Evolutionary conservation across 2,329 filamentous ascomycete genomes (phyloP), one percentile per base, ranked within the genome.

Genomic region (Cytospora mali): DNA sequence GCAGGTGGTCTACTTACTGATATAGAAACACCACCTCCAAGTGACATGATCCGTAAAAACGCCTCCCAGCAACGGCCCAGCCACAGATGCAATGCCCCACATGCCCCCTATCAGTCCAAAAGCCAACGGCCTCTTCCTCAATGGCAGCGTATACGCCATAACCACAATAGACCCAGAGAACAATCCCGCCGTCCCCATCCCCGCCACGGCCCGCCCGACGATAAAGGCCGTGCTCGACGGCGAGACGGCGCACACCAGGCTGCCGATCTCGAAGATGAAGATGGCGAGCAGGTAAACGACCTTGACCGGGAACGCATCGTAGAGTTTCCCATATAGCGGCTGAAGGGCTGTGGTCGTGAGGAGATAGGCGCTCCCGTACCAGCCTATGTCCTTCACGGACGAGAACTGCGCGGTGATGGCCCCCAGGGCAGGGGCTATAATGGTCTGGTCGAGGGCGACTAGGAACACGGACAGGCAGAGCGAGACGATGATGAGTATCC

Each of bases 41-140:
- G 79, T 79, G 3, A 75, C 72, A 25, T 79, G 73, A 29, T 83
- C 77, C 2, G 81, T 80, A 46, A 84, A 81, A 7, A 71, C 80
- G 23, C 81, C 81, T 6, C 81, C 81, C 6, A 83, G 72, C 16
- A 84, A 69, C 9, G 82, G 82, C 0, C 81, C 82, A 3, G 78
- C 77, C 7, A 84, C 80, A n/a, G 54, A 55, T 9, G 64, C 64
- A 55, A 87, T 77, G 18, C 84, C 84, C 72, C 81, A 86, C 75
- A 85, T 83, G 55, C 77, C 81, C 13, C 81, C 81, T 48, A 86
- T 77, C 48, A 85, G 70, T 28, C 83, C 84, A 59, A 84, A 84
- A 27, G 81, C 83, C 31, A 83, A 72, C 9, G 80, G 84, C 33
- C 84, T 76, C 68, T 84, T 82, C 9, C 79, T 72, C 10, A 87